Evolutionary conservation across 768 basidiomycete species (phyloP).

Genomic region (Saitozyma sp.): DNA sequence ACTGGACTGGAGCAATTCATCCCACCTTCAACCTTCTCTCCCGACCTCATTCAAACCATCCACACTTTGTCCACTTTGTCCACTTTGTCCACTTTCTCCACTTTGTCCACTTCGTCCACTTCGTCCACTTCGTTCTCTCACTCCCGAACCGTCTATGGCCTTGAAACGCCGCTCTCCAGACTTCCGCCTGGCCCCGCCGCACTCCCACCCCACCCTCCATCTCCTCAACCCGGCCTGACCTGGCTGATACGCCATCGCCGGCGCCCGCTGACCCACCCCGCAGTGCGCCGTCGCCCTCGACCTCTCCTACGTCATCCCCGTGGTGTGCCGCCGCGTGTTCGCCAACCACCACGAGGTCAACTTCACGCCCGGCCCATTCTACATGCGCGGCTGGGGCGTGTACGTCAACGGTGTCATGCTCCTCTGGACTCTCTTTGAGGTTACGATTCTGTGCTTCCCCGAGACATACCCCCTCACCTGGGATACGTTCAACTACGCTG

Average conservation of each 20-base stretch:
- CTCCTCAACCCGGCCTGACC: too few relatives aligned
- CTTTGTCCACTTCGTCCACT: too few relatives aligned
- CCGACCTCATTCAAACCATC: too few relatives aligned
- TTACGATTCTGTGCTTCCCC: conserved; percentile 58
- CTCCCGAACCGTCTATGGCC: too few relatives aligned
- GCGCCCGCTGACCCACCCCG: neutral
- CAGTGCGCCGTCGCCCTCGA: conserved; percentile 55
- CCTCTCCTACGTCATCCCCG: conserved; percentile 78
- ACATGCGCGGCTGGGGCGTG: conserved; percentile 61
- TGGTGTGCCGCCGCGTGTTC: conserved; percentile 53
- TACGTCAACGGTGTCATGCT: conserved; percentile 40
- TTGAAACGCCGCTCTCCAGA: too few relatives aligned
- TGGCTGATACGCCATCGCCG: neutral
- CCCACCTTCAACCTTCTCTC: neutral
- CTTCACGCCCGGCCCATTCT: conserved; percentile 84
- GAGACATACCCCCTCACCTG: conserved; percentile 66
- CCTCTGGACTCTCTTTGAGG: conserved; percentile 44
- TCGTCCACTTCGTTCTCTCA: too few relatives aligned
- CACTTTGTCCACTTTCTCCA: too few relatives aligned
- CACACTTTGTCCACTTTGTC: too few relatives aligned
- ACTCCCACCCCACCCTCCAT: too few relatives aligned
- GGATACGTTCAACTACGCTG: conserved; percentile 41
- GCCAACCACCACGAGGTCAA: conserved; percentile 69
- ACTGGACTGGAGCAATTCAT: neutral
- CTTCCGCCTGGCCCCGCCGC: too few relatives aligned